Conservation (phyloP, 2,329 filamentous ascomycete genomes). For the Cercospora brassicicola region DNA sequence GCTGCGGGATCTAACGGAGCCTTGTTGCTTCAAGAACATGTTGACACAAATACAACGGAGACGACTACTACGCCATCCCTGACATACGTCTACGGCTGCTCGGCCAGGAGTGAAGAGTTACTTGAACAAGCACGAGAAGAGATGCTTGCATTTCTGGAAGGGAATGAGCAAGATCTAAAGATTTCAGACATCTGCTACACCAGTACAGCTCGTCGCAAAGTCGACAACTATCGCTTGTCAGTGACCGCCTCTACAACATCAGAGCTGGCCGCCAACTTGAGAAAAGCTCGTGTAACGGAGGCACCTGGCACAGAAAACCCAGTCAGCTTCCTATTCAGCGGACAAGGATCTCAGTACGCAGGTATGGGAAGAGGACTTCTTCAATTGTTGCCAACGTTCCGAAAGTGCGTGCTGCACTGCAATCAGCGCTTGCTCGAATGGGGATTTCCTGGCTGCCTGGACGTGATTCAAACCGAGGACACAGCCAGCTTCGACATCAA, state of each 20-base stretch:
- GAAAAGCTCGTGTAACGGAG: not conserved
- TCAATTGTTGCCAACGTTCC: slow-evolving; percentile 10
- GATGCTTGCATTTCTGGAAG: not conserved
- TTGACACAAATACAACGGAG: not conserved
- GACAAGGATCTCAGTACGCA: slow-evolving; percentile 18
- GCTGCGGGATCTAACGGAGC: slow-evolving; percentile 43
- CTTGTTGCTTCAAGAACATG: slow-evolving; percentile 29
- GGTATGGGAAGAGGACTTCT: slow-evolving; percentile 16
- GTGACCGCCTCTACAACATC: not conserved
- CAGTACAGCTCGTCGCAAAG: slow-evolving; percentile 31
- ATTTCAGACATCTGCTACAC: slow-evolving; percentile 27
- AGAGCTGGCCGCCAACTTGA: not conserved
- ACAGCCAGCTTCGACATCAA: not conserved
- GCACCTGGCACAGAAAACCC: not conserved
- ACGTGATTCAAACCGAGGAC: not conserved
- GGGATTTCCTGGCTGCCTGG: slow-evolving; percentile 7
- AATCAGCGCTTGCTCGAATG: slow-evolving; percentile 6
- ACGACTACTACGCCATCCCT: not conserved
- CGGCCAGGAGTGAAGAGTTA: slow-evolving; percentile 6
- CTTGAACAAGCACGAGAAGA: slow-evolving; percentile 5
- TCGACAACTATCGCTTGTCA: slow-evolving; percentile 21
- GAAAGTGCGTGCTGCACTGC: slow-evolving; percentile 7
- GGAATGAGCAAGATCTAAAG: not conserved
- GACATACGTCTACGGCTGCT: slow-evolving; percentile 10
- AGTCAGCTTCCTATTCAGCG: slow-evolving; percentile 11